Percentiles rank a stretch among this genome's conserved stretches.
Evolutionary conservation across 2,329 filamentous ascomycete species (phyloP).

Genomic region (Colletotrichum graminicola): DNA sequence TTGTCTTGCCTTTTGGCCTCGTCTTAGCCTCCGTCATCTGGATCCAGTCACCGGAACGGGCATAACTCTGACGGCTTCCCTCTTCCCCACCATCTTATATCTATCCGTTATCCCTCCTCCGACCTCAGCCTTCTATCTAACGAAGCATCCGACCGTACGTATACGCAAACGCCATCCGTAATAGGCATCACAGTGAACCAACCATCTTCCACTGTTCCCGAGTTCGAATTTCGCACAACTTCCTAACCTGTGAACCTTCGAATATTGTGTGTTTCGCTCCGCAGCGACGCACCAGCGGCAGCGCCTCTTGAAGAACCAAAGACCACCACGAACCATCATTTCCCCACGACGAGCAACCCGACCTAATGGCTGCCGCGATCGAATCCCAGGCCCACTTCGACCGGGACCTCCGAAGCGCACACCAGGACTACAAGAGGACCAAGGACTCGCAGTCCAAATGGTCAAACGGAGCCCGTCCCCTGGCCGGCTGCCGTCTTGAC

Average conservation of each 20-base stretch:
- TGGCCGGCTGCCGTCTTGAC: conserved; percentile 46
- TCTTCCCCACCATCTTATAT: not conserved
- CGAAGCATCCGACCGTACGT: not conserved
- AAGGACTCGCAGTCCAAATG: conserved; percentile 59
- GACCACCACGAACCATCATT: not conserved
- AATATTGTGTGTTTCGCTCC: not conserved
- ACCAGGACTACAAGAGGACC: conserved; percentile 58
- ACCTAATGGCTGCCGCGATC: conserved; percentile 45
- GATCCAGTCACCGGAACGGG: conserved; percentile 18
- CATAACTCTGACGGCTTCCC: conserved; percentile 11
- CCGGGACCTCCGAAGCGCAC: conserved; percentile 59
- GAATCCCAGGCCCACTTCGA: conserved; percentile 44
- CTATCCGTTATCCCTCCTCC: not conserved
- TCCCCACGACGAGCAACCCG: not conserved
- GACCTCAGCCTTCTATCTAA: not conserved
- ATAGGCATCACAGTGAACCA: not conserved
- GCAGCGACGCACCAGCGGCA: not conserved
- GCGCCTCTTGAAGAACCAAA: not conserved
- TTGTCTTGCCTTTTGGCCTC: not conserved
- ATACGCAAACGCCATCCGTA: not conserved
- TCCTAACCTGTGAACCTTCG: not conserved
- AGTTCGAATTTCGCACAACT: not conserved
- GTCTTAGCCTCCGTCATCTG: not conserved
- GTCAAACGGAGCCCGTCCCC: conserved; percentile 53
- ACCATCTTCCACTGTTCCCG: not conserved